Base-by-base conservation (phyloP, 257 asterid genomes). In the Linaria vulgaris region DNA sequence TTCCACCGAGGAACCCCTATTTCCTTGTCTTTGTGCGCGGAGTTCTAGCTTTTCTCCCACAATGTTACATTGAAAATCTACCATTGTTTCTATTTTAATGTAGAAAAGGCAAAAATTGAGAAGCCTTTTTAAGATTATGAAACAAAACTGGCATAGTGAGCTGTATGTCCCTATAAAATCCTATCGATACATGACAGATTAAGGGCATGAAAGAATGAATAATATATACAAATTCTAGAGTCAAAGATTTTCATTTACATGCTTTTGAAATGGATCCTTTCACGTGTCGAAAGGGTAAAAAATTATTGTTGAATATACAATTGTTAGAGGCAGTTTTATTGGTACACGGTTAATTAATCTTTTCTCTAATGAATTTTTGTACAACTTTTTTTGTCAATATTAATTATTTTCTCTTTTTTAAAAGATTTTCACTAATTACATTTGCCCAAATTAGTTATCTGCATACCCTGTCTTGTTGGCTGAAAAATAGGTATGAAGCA, bases 1-100 rank as follows among this genome's bases (percentile, higher is more conserved):
- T 73, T 37, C 58, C 72, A 80, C 65, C 88, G 71, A 83, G 89
- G 84, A 78, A 76, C 53, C 74, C 76, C 68, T 65, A 73, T 69
- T 82, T 69, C 61, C 69, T 78, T 80, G 83, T 88, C 85, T 69
- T 70, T 70, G 52, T 69, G 69, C 68, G 77, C 46, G 73, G 63
- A 75, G 76, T 78, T 77, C 62, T 44, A 45, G 57, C 70, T 51
- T 76, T 57, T 50, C 66, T 69, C 65, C 55, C 63, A 61, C 67
- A 51, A 37, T 68, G 39, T 68, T 44, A 25, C 61, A 38, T 80
- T 79, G 68, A 58, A 70, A 69, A 50, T 62, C 45, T 46, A 69
- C 24, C 22, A 34, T 48, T 41, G 56, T 41, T 24, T 14, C 31
- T 73, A 66, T 60, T 76, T 66, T 43, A 48, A 59, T 68, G 52